phyloP scores from a whole-genome alignment of 768 basidiomycete genomes.

The Strobilomyces dryophilus region DNA sequence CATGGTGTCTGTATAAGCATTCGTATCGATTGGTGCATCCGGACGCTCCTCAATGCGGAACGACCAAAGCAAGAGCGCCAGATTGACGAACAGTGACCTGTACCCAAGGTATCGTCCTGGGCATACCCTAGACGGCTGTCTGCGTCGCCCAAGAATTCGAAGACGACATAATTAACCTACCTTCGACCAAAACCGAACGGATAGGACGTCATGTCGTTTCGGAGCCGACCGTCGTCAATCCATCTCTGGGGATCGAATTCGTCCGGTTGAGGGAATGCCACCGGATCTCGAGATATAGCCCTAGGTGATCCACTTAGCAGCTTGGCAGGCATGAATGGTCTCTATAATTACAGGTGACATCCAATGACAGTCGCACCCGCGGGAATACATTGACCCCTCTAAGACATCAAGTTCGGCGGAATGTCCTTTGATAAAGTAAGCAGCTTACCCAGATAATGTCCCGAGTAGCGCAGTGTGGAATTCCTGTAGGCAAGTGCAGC shows the following conservation, averaged over 20 bases:
- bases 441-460: not conserved
- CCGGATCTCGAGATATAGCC: not conserved
- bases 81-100: slow-evolving; percentile 55
- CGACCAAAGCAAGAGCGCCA: slow-evolving; percentile 58
- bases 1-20: slow-evolving; percentile 51
- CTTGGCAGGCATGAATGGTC: no score
- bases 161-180: slow-evolving; percentile 17
- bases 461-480: not conserved
- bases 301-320: not conserved
- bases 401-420: no score
- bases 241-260: not conserved
- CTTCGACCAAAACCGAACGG: slow-evolving; percentile 17
- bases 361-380: not conserved
- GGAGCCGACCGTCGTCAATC: not conserved
- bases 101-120: slow-evolving; percentile 53
- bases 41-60: slow-evolving; percentile 51
- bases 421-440: no score
- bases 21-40: slow-evolving; percentile 47
- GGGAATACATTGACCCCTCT: not conserved
- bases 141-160: no score
- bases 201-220: not conserved
- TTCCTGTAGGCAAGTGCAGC: not conserved
- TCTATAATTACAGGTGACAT: not conserved
- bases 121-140: slow-evolving; percentile 40
- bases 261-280: not conserved